phyloP scores from a whole-genome alignment of 2,329 filamentous ascomycete genomes.

The Trichoderma semiorbis region DNA sequence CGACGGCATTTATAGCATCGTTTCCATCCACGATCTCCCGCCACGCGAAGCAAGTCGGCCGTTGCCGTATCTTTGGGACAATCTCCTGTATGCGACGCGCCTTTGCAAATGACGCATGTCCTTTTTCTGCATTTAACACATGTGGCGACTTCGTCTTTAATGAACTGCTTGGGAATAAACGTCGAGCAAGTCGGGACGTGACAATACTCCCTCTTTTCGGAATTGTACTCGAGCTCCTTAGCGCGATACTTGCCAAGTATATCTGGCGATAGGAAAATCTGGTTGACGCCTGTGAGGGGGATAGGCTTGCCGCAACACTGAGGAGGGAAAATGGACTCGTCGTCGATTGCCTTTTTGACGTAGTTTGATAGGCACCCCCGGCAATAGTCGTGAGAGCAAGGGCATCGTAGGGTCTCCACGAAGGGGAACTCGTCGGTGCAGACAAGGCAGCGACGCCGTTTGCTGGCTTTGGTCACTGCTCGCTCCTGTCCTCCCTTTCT shows the following conservation, averaged over 20 bases:
- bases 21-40: conserved; percentile 68
- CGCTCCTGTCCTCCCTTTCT: neutral
- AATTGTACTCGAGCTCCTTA: conserved; percentile 49
- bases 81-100: conserved; percentile 39
- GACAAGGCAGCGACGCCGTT: neutral
- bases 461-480: neutral
- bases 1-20: conserved; percentile 70
- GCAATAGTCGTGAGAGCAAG: conserved; percentile 52
- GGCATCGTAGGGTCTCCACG: conserved; percentile 15
- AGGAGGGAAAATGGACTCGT: conserved; percentile 53
- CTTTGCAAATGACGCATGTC: conserved; percentile 53
- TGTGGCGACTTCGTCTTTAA: conserved; percentile 32
- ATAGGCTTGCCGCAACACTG: conserved; percentile 47
- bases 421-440: conserved; percentile 4
- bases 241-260: conserved; percentile 37
- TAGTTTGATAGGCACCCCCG: conserved; percentile 41
- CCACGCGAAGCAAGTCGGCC: conserved; percentile 41
- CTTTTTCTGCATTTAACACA: conserved; percentile 41
- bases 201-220: conserved; percentile 50
- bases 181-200: conserved; percentile 38
- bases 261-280: conserved; percentile 33
- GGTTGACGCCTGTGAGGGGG: conserved; percentile 29
- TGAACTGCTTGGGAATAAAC: conserved; percentile 41
- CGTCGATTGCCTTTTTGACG: conserved; percentile 39
- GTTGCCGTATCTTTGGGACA: conserved; percentile 44